Base-by-base conservation (phyloP, 2,329 filamentous ascomycete species). In the Plenodomus biglobosus region DNA sequence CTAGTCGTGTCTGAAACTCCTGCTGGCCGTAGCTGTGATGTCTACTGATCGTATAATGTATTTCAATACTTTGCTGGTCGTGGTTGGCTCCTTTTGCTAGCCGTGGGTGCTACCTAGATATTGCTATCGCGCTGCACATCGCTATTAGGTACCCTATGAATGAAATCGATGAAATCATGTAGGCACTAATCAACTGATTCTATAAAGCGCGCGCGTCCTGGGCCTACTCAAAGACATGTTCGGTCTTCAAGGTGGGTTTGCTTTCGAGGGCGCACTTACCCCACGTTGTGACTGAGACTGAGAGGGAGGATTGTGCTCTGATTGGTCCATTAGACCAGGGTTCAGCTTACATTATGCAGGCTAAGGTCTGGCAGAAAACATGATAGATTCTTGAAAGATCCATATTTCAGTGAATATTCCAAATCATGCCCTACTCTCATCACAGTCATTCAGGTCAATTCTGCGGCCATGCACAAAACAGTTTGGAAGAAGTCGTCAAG, bases 371-470 rank as follows among this genome's bases (percentile, higher is more conserved):
- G 27, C 27, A 24, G 36, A 11, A 40, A 40, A 24, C n/a, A 40
- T 16, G 15, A 15, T 39, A 19, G 16, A 19, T 13, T 20, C 24
- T 13, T 35, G n/a, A 21, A 3, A 37, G 30, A 17, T 22, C 42
- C 10, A 37, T n/a, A 22, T 8, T 21, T 20, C 11, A 42, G n/a
- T 10, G 16, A 38, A 5, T 19, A 19, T 11, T 5, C 36, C 16
- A 17, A 20, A 37, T 30, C 21, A 97, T 97, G 94, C 92, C 92
- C 1, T 96, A 95, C 76, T 95, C 94, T 3, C 95, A 97, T 78
- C 94, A 99, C 74, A 95, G 90, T 67, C 94, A 99, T 76, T 97
- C 94, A 32, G 94, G 94, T 55, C 90, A 99, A 71, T 99, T 99
- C 78, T 99, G 94, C 76, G 63, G 62, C 5, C 94, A 99, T 76